Percentiles rank a stretch among this genome's conserved stretches.
These are phyloP conservation scores for Xylaria intraflava DNA, from an alignment of 495 filamentous ascomycete species.

Conservation along the genomic window DNA sequence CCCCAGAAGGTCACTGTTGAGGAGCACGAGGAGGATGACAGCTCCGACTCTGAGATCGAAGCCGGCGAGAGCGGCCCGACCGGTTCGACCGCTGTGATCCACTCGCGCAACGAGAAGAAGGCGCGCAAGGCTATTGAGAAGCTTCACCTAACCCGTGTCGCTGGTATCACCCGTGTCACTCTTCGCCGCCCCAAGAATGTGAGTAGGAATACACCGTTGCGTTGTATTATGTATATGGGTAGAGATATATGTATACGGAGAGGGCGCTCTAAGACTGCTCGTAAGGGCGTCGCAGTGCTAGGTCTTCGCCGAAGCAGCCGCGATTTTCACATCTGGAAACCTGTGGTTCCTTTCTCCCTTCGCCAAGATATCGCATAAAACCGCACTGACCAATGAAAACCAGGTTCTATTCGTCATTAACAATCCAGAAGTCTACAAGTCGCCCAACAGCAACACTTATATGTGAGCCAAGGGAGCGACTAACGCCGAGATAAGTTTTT, in stretches of 20 bases:
- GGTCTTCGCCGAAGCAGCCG: neutral
- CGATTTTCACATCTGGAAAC: neutral
- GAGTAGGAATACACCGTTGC: conserved; percentile 34
- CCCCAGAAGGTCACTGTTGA: conserved; percentile 71
- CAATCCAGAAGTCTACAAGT: conserved; percentile 98
- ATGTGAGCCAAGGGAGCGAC: conserved; percentile 62
- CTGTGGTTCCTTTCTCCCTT: neutral
- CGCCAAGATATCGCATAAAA: neutral
- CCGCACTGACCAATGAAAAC: neutral
- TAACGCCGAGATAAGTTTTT: neutral
- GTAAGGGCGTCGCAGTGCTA: neutral
- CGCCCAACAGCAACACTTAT: conserved; percentile 95
- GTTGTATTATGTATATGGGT: neutral
- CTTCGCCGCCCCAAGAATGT: conserved; percentile 98
- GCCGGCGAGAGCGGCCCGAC: conserved; percentile 66
- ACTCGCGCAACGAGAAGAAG: conserved; percentile 99
- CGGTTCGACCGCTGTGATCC: conserved; percentile 80
- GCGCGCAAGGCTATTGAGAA: conserved; percentile 97
- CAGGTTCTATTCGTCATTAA: conserved; percentile 99
- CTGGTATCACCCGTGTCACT: conserved; percentile 96
- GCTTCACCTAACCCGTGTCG: conserved; percentile 91
- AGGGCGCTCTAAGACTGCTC: neutral
- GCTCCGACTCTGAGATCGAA: conserved; percentile 69
- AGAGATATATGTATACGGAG: neutral
- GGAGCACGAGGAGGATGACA: conserved; percentile 65